Conservation (phyloP, 2,329 filamentous ascomycete genomes). For the Aspergillaceae sp. region DNA sequence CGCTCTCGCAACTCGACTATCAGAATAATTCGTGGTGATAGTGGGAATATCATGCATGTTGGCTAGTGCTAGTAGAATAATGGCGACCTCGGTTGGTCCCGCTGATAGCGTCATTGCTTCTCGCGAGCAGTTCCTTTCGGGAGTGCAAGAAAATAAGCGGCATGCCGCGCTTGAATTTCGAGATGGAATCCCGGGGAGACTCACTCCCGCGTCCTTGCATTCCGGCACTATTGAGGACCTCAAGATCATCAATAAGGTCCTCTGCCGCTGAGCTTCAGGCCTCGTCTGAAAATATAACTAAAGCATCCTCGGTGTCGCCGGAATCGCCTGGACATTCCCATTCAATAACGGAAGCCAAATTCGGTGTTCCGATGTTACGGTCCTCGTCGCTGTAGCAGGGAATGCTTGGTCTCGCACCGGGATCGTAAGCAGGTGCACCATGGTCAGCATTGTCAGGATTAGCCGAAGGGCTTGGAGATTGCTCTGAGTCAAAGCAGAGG, state of each 20-base stretch:
- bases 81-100: constrained; percentile 7
- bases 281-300: neutral
- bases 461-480: no score
- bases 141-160: no score
- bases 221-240: no score
- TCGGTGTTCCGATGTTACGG: neutral
- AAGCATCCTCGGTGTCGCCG: neutral
- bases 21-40: constrained; percentile 10
- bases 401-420: neutral
- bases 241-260: neutral
- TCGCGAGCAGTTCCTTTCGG: no score
- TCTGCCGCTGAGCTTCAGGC: neutral
- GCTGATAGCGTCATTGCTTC: no score
- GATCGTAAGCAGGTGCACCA: neutral
- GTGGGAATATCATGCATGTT: constrained; percentile 11
- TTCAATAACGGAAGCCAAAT: neutral
- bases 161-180: no score
- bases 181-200: constrained; percentile 9
- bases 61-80: constrained; percentile 12
- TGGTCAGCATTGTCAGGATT: neutral
- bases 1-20: constrained; percentile 1
- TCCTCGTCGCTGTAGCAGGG: neutral
- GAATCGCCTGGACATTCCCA: constrained; percentile 5
- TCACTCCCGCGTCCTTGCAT: constrained; percentile 11
- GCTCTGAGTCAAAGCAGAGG: no score